Conservation (phyloP, 1,139 yeast genomes). For the Debaryomyces psychrophilus region DNA sequence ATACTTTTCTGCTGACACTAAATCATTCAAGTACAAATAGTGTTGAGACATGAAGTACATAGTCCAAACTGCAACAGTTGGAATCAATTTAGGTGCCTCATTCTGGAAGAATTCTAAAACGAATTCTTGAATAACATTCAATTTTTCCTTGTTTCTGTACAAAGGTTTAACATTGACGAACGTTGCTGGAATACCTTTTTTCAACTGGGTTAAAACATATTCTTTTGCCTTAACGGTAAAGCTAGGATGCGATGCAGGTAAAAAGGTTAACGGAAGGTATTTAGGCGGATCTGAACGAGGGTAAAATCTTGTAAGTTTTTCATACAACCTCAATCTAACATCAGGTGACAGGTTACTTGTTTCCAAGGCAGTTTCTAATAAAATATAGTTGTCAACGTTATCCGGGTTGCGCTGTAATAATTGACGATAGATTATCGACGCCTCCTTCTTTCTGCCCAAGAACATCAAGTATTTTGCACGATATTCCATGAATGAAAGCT, state of each 20-base stretch:
- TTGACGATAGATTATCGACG: slow-evolving; percentile 67
- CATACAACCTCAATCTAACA: slow-evolving; percentile 59
- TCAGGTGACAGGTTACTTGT: slow-evolving; percentile 37
- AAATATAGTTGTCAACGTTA: slow-evolving; percentile 62
- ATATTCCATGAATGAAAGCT: slow-evolving; percentile 63
- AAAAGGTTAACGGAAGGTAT: slow-evolving; percentile 74
- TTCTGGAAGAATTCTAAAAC: slow-evolving; percentile 51
- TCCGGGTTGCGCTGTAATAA: slow-evolving; percentile 88
- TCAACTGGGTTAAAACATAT: slow-evolving; percentile 65
- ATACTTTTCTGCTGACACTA: slow-evolving; percentile 53
- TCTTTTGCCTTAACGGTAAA: slow-evolving; percentile 49
- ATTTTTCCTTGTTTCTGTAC: slow-evolving; percentile 57
- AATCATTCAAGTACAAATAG: slow-evolving; percentile 57
- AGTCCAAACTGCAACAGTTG: slow-evolving; percentile 73
- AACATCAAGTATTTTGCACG: slow-evolving; percentile 61
- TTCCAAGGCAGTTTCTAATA: slow-evolving; percentile 66
- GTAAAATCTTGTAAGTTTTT: slow-evolving; percentile 65
- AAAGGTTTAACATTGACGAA: slow-evolving; percentile 85
- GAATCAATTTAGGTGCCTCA: slow-evolving; percentile 36
- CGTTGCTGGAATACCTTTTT: slow-evolving; percentile 87
- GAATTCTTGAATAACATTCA: slow-evolving; percentile 52
- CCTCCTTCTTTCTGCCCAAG: slow-evolving; percentile 53
- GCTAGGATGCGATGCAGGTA: slow-evolving; percentile 52
- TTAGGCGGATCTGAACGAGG: slow-evolving; percentile 85
- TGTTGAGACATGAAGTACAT: slow-evolving; percentile 83